Evolutionary conservation across 768 basidiomycete species (phyloP), one percentile per base, ranked within the genome.

Genomic region (Pleurotus platypus): DNA sequence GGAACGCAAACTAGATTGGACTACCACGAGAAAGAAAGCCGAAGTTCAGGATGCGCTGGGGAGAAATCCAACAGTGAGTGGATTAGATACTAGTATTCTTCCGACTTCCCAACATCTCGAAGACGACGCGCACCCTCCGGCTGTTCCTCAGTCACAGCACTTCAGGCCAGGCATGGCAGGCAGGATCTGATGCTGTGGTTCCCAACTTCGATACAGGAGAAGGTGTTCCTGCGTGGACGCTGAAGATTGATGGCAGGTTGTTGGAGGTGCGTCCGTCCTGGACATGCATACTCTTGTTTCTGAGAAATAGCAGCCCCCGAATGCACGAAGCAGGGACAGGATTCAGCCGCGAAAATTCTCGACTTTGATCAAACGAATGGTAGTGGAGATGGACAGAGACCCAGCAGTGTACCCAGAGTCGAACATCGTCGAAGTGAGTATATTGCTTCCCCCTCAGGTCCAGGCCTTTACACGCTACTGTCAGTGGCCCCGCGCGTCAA

Each of bases 1-100:
- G 85, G 94, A 97, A 68, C 82, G 90, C 57, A 91, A 89, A 67
- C 75, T 98, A 13, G 94, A 98, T 70, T 97, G 95, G 95, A 95
- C 93, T 3, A 89, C 95, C 78, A 86, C 85, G 67, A 79, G 95
- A 67, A 96, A 96, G 72, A 85, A 81, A 63, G 88, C 88, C 8
- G 94, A 98, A 67, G 86, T 98, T 30, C 90, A 94, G 66, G 94
- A 98, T 66, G 85, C 92, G n/a, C 67, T 95, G 46, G 81, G 81
- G 18, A 80, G 87, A 57, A 85, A 82, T 35, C 84, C 89, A 16
- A 83, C 85, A 4, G 94, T 92, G 59, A 56, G 77, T 63, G 5
- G 11, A 11, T n/a, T 26, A 26, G 35, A 40, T 0, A n/a, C 30
- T 11, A 42, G 58, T 46, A 57, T 39, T 7, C 51, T 54, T 11